These are phyloP conservation scores for Trichaptum fuscoviolaceum DNA, from an alignment of 768 basidiomycete species.

Conservation along the genomic window DNA sequence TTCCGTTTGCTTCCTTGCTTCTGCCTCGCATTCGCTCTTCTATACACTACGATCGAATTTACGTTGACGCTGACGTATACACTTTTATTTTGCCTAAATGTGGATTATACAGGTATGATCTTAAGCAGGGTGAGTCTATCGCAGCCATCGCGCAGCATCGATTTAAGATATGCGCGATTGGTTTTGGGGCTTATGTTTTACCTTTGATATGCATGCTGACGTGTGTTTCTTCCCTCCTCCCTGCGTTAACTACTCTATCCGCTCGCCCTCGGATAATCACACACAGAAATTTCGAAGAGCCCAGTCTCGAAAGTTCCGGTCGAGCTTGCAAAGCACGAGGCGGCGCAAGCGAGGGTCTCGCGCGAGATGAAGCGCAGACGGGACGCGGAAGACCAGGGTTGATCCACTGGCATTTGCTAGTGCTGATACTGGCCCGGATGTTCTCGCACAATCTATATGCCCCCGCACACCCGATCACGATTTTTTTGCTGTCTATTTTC, in stretches of 20 bases:
- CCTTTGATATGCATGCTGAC: conserved; percentile 7
- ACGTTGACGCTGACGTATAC: background rate
- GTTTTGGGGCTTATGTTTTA: conserved; percentile 9
- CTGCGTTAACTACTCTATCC: conserved; percentile 8
- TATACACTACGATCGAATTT: background rate
- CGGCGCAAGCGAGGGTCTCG: conserved; percentile 87
- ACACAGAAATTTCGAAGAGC: conserved; percentile 85
- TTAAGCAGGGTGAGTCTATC: conserved; percentile 71
- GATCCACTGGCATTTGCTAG: conserved; percentile 6
- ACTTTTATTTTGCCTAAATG: background rate
- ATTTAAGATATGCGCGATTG: background rate
- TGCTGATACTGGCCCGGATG: background rate
- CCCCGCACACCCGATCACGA: background rate
- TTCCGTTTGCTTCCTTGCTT: background rate
- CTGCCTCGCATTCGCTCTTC: background rate
- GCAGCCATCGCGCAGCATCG: background rate
- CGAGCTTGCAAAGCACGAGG: conserved; percentile 87
- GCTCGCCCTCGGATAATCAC: conserved; percentile 1
- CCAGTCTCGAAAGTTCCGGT: conserved; percentile 85
- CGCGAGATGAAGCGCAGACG: conserved; percentile 94
- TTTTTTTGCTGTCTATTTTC: background rate
- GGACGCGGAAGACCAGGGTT: conserved; percentile 73
- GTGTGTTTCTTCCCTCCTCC: conserved; percentile 4
- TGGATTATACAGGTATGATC: conserved; percentile 72
- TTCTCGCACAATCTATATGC: background rate